Base-by-base conservation (phyloP, 805 yeast genomes). In the Pichia scutulata region DNA sequence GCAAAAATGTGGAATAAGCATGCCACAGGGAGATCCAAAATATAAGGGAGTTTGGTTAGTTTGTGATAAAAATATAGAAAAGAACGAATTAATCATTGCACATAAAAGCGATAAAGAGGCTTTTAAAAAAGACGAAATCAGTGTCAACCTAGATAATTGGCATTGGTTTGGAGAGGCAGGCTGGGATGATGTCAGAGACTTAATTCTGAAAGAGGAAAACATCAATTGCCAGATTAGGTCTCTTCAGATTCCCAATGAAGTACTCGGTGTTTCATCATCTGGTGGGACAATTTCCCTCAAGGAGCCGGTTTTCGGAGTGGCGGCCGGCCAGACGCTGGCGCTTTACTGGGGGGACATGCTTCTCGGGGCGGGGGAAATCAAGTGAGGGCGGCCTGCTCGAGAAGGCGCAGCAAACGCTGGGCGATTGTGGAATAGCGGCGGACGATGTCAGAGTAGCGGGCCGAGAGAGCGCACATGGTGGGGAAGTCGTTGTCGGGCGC, bases 21-120 rank as follows among this genome's bases (percentile, higher is more conserved):
- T 92, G 86, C 97, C 97, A 0, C 98, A 93, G 64, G 92, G 90
- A 0, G 82, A 85, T 56, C 90, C 90, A 0, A 63, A 65, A 7
- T 82, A 77, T 56, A 71, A 76, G 42, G 98, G 98, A 0, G 72
- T 78, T 1, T 93, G 99, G 99, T 88, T 81, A 64, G 88, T 90
- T 1, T 77, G 86, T 56, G 89, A 77, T 22, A 93, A 93, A 61
- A 67, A 78, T 30, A 62, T 68, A 12, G 77, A 70, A 3, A 71
- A 75, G 7, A 92, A 92, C 61, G 88, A 88, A 61, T 66, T 93
- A 24, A 81, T 86, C 1, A 89, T 93, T 43, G 96, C 88, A 1
- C 76, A 73, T 26, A 96, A 95, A 7, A 66, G 75, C 7, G 73
- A 85, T 55, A 77, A 81, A 57, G 74, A 77, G 2, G 73, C 73